These are phyloP conservation scores for Platanthera guangdongensis DNA, from an alignment of 106 monocot genomes.

Conservation along the genomic window DNA sequence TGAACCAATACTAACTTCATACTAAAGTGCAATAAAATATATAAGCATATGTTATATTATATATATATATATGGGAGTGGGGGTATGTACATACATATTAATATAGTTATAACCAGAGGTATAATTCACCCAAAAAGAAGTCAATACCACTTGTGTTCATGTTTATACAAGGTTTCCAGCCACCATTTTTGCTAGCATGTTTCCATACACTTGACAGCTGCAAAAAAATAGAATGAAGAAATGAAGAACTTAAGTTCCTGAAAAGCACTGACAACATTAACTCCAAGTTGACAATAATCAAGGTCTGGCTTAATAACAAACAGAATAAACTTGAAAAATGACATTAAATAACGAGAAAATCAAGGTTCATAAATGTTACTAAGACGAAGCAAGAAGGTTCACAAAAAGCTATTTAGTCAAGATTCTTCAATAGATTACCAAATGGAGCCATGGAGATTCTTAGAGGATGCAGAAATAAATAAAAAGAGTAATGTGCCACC, in stretches of 20 bases:
- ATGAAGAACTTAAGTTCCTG: not conserved
- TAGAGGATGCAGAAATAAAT: not conserved
- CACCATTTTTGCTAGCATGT: constrained; percentile 68
- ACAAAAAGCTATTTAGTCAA: not conserved
- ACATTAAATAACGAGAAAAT: not conserved
- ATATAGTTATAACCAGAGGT: not conserved
- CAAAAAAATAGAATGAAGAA: constrained; percentile 30
- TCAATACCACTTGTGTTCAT: constrained; percentile 38
- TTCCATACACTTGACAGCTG: constrained; percentile 81
- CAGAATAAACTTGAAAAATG: not conserved
- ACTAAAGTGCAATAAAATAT: not conserved
- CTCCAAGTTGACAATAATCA: not conserved
- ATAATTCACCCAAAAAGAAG: constrained; percentile 1
- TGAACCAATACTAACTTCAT: not conserved
- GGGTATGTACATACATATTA: not conserved
- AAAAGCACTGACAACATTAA: not conserved
- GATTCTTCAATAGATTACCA: not conserved
- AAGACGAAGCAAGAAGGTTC: not conserved
- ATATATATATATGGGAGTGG: too few relatives aligned
- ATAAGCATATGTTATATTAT: too few relatives aligned
- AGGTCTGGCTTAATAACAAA: not conserved
- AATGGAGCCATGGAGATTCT: not conserved
- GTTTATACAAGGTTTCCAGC: constrained; percentile 77
- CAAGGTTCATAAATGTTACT: not conserved
- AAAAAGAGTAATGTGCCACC: not conserved